A percentile compares a stretch with the other conserved stretches of the same genome.
Conservation (phyloP, 257 asterid species). For the Nicotiana tomentosiformis region DNA sequence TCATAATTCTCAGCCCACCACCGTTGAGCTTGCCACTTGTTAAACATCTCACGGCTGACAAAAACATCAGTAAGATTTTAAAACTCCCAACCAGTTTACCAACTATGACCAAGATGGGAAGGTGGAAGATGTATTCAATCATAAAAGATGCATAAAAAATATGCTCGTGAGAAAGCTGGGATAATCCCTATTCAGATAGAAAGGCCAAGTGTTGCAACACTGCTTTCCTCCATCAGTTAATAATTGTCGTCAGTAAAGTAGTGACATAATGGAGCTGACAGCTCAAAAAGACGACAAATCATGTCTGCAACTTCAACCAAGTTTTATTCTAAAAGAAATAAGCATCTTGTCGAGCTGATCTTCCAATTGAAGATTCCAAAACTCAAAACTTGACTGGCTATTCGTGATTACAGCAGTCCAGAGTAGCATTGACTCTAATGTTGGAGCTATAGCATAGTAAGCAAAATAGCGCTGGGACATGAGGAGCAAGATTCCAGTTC, state of each 20-base stretch:
- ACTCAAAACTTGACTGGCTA: background rate
- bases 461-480: background rate
- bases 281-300: background rate
- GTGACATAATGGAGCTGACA: background rate
- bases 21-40: conserved; percentile 84
- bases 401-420: background rate
- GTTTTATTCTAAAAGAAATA: background rate
- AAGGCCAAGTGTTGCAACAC: background rate
- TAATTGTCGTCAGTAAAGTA: background rate
- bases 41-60: conserved; percentile 81
- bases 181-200: background rate
- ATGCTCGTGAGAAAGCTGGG: background rate
- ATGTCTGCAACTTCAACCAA: background rate
- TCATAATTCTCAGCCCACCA: conserved; percentile 96
- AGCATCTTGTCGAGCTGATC: background rate
- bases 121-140: background rate
- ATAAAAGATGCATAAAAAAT: background rate
- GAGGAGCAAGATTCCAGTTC: background rate
- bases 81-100: conserved; percentile 9
- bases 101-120: background rate
- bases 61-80: conserved; percentile 15
- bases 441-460: background rate
- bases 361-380: background rate
- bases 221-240: background rate
- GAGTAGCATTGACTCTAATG: background rate